Percentiles rank a stretch among this genome's conserved stretches.
These are phyloP conservation scores for Monilinia polystroma DNA, from an alignment of 2,329 filamentous ascomycete genomes.

Conservation along the genomic window DNA sequence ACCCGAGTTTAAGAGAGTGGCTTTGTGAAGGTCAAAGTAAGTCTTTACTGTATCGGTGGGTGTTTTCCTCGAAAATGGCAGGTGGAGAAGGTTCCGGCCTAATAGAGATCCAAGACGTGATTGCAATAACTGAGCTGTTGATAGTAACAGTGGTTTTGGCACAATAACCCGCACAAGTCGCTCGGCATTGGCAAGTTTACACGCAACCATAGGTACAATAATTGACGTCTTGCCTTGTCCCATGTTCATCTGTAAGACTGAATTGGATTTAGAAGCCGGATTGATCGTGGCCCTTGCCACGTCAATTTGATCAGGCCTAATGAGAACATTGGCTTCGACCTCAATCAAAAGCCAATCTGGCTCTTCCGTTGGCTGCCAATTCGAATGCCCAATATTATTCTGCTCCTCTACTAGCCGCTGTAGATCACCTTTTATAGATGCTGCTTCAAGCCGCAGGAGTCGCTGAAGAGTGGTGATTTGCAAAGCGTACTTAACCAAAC, in stretches of 20 bases:
- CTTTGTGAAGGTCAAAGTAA: neutral
- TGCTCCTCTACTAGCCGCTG: constrained; percentile 43
- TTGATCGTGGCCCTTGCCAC: constrained; percentile 61
- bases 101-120: neutral
- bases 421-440: constrained; percentile 36
- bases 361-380: constrained; percentile 42
- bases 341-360: constrained; percentile 67
- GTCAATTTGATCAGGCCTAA: constrained; percentile 60
- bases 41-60: neutral
- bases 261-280: constrained; percentile 53
- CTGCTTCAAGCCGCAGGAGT: constrained; percentile 45
- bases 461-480: constrained; percentile 46
- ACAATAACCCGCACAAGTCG: neutral
- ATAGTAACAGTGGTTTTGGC: neutral
- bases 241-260: constrained; percentile 67
- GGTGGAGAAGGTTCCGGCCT: neutral
- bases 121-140: neutral
- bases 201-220: constrained; percentile 52
- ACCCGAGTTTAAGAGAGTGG: neutral
- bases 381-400: constrained; percentile 44
- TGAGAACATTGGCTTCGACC: constrained; percentile 62
- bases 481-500: constrained; percentile 44
- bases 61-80: neutral
- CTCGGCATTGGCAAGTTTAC: neutral
- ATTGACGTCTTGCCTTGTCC: constrained; percentile 61